phyloP scores from a whole-genome alignment of 1,139 yeast genomes.

The Candida sojae region DNA sequence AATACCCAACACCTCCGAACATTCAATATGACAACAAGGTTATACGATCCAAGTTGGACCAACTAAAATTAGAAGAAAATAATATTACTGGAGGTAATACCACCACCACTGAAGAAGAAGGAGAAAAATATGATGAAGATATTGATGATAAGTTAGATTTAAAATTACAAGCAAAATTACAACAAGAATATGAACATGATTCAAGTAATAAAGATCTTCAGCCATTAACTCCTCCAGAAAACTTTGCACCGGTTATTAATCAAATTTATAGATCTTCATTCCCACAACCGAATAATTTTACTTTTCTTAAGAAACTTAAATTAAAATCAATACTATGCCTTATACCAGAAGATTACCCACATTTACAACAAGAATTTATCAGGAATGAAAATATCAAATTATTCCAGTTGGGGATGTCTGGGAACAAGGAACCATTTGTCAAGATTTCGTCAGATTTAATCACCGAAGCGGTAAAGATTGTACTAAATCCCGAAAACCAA shows the following conservation, averaged over 20 bases:
- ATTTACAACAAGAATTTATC: slow-evolving; percentile 67
- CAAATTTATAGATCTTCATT: slow-evolving; percentile 84
- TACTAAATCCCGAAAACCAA: slow-evolving; percentile 80
- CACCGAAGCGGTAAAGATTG: slow-evolving; percentile 79
- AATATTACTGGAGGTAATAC: slow-evolving; percentile 15
- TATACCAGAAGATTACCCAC: slow-evolving; percentile 91
- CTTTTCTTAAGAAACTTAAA: slow-evolving; percentile 60
- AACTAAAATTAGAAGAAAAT: slow-evolving; percentile 25
- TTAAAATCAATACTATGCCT: slow-evolving; percentile 79
- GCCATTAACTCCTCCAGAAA: slow-evolving; percentile 76
- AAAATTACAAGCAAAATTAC: slow-evolving; percentile 24
- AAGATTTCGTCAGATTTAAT: slow-evolving; percentile 76
- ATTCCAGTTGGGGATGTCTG: slow-evolving; percentile 90
- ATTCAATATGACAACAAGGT: slow-evolving; percentile 23
- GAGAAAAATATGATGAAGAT: slow-evolving; percentile 41
- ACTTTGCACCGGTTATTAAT: slow-evolving; percentile 82
- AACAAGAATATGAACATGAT: slow-evolving; percentile 18
- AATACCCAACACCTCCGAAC: slow-evolving; percentile 16
- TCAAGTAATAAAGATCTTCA: slow-evolving; percentile 8
- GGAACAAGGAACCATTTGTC: slow-evolving; percentile 94
- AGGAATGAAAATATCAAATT: slow-evolving; percentile 60
- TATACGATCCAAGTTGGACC: slow-evolving; percentile 38
- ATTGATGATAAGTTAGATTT: slow-evolving; percentile 43
- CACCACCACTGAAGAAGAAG: slow-evolving; percentile 26
- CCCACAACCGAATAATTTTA: slow-evolving; percentile 82